Conservation (phyloP, 768 basidiomycete species). For the Russula griseocarnosa region DNA sequence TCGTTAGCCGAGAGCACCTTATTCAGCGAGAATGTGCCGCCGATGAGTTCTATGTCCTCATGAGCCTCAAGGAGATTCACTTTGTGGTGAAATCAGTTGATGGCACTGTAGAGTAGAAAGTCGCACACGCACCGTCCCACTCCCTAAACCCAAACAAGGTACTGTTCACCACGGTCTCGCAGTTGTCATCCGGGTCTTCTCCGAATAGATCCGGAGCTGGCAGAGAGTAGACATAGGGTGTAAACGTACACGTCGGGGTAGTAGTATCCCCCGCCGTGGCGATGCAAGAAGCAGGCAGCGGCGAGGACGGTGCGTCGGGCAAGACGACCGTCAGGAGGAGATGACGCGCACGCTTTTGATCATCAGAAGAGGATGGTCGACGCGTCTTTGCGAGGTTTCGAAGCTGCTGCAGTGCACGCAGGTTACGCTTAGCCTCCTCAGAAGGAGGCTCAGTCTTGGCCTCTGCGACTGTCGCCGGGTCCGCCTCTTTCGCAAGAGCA, state of each 20-base stretch:
- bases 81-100: constrained; percentile 13
- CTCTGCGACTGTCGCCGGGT: background rate
- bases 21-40: constrained; percentile 57
- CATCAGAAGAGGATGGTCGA: constrained; percentile 31
- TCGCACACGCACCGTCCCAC: constrained; percentile 45
- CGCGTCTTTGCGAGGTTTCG: constrained; percentile 32
- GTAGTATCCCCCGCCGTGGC: constrained; percentile 39
- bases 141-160: constrained; percentile 51
- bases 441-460: constrained; percentile 13
- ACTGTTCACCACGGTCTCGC: constrained; percentile 29
- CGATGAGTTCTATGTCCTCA: constrained; percentile 43
- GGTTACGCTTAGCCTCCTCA: constrained; percentile 19
- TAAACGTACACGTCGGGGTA: constrained; percentile 45
- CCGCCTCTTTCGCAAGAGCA: constrained; percentile 5
- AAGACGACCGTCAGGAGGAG: constrained; percentile 47
- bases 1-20: constrained; percentile 44
- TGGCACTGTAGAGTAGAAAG: constrained; percentile 1
- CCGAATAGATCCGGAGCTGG: constrained; percentile 35
- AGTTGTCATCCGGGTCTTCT: constrained; percentile 23
- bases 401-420: constrained; percentile 30
- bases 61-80: constrained; percentile 12
- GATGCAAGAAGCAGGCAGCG: constrained; percentile 40
- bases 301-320: constrained; percentile 31
- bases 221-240: constrained; percentile 39
- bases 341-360: constrained; percentile 40